These are phyloP conservation scores for Proteromonas lacertae DNA, from an alignment of 352 stramenopile genomes.

Conservation along the genomic window DNA sequence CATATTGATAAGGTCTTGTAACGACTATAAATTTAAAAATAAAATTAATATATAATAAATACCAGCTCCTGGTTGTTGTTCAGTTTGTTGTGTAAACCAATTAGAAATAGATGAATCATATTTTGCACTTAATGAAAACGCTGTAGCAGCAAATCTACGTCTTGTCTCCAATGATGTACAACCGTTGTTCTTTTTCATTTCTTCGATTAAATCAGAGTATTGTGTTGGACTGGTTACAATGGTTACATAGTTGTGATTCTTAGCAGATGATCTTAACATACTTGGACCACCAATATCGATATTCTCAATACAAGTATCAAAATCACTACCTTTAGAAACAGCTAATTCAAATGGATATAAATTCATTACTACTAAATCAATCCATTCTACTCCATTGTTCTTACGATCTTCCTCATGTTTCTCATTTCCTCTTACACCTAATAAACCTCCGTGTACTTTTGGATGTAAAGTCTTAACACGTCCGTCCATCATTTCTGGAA, in stretches of 20 bases:
- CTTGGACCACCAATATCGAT: slow-evolving; percentile 97
- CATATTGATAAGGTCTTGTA: slow-evolving; percentile 70
- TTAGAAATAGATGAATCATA: slow-evolving; percentile 89
- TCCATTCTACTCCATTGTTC: slow-evolving; percentile 36
- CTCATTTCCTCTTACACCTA: slow-evolving; percentile 79
- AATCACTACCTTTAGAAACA: slow-evolving; percentile 46
- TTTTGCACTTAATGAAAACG: slow-evolving; percentile 28
- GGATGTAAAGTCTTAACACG: slow-evolving; percentile 97
- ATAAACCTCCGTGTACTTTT: slow-evolving; percentile 86
- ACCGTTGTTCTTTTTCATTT: slow-evolving; percentile 28
- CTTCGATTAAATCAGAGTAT: slow-evolving; percentile 61
- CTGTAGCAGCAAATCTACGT: slow-evolving; percentile 21
- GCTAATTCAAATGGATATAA: slow-evolving; percentile 95
- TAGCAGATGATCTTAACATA: slow-evolving; percentile 92
- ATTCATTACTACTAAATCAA: slow-evolving; percentile 97
- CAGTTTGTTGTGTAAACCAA: slow-evolving; percentile 69
- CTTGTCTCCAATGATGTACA: slow-evolving; percentile 13
- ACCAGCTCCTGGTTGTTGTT: slow-evolving; percentile 8
- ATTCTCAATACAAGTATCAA: slow-evolving; percentile 98
- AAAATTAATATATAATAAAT: too few relatives aligned
- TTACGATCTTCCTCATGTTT: slow-evolving; percentile 81
- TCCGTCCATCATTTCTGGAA: slow-evolving; percentile 90
- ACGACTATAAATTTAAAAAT: slow-evolving; percentile 16
- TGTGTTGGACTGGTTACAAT: slow-evolving; percentile 79
- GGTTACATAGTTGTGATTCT: slow-evolving; percentile 88